Percentiles rank a stretch among this genome's conserved stretches.
Conservation (phyloP, 805 yeast genomes). For the Lipomyces sp. region DNA sequence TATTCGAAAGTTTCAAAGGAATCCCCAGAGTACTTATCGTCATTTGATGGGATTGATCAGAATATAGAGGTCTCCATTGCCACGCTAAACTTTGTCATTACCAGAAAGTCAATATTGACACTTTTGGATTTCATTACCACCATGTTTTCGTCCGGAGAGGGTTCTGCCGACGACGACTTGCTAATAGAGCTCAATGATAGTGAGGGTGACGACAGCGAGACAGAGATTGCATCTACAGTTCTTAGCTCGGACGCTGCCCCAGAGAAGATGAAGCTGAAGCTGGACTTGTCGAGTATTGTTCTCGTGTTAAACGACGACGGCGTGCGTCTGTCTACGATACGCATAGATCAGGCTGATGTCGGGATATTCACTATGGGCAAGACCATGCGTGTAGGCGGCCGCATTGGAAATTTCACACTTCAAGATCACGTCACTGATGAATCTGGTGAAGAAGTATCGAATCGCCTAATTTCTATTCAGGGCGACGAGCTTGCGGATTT, state of each 20-base stretch:
- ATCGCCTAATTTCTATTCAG: constrained; percentile 72
- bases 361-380: constrained; percentile 68
- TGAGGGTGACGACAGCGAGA: constrained; percentile 17
- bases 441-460: constrained; percentile 53
- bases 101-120: constrained; percentile 74
- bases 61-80: constrained; percentile 69
- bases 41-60: constrained; percentile 56
- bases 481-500: constrained; percentile 80
- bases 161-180: not conserved
- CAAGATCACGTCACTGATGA: constrained; percentile 61
- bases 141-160: constrained; percentile 60
- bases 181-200: constrained; percentile 9
- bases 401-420: constrained; percentile 72
- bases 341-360: constrained; percentile 69
- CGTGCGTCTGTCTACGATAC: constrained; percentile 71
- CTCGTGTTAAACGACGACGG: constrained; percentile 80
- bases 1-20: constrained; percentile 29
- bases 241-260: constrained; percentile 14
- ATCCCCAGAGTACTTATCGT: constrained; percentile 30
- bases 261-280: constrained; percentile 54
- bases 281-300: constrained; percentile 69
- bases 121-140: constrained; percentile 75
- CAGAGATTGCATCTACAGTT: constrained; percentile 16
- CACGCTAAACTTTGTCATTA: constrained; percentile 68
- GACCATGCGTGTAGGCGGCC: constrained; percentile 66